phyloP scores from a whole-genome alignment of 2,329 filamentous ascomycete genomes.

The Penicillium hesseltinei region DNA sequence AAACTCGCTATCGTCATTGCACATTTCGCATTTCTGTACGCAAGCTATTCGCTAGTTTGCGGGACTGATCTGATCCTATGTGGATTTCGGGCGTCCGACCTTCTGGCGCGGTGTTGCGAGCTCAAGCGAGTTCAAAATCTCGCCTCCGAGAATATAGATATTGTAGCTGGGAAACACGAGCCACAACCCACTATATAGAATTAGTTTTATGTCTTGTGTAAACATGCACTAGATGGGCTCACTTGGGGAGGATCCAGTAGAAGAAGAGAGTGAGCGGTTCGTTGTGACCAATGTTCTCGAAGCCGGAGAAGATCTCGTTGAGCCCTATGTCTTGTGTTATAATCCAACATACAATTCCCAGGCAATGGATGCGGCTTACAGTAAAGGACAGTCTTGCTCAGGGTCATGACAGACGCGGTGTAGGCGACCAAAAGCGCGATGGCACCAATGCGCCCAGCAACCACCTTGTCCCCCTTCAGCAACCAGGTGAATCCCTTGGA shows the following conservation, averaged over 20 bases:
- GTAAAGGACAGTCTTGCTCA: slow-evolving; percentile 67
- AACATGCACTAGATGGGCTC: slow-evolving; percentile 31
- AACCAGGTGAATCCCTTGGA: slow-evolving; percentile 43
- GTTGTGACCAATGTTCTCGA: slow-evolving; percentile 63
- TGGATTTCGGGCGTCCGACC: slow-evolving; percentile 31
- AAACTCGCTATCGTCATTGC: not conserved
- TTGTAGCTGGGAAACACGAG: slow-evolving; percentile 63
- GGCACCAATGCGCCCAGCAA: slow-evolving; percentile 54
- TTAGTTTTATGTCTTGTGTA: slow-evolving; percentile 13
- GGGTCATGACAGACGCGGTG: slow-evolving; percentile 60
- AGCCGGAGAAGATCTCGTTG: slow-evolving; percentile 61
- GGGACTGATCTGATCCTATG: slow-evolving; percentile 14
- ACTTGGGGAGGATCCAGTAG: slow-evolving; percentile 68
- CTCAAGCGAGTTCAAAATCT: slow-evolving; percentile 61
- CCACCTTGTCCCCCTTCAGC: slow-evolving; percentile 50
- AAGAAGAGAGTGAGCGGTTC: slow-evolving; percentile 51
- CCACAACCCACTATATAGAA: slow-evolving; percentile 57
- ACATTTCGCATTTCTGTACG: not conserved
- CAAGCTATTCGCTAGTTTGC: not conserved
- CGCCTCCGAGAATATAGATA: slow-evolving; percentile 57
- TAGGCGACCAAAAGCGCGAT: slow-evolving; percentile 60
- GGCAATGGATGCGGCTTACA: slow-evolving; percentile 43
- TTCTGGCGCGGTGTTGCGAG: slow-evolving; percentile 28
- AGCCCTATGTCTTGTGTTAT: slow-evolving; percentile 42
- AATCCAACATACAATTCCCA: not conserved